Base-by-base conservation (phyloP, 2,329 filamentous ascomycete species). In the Seiridium cupressi region DNA sequence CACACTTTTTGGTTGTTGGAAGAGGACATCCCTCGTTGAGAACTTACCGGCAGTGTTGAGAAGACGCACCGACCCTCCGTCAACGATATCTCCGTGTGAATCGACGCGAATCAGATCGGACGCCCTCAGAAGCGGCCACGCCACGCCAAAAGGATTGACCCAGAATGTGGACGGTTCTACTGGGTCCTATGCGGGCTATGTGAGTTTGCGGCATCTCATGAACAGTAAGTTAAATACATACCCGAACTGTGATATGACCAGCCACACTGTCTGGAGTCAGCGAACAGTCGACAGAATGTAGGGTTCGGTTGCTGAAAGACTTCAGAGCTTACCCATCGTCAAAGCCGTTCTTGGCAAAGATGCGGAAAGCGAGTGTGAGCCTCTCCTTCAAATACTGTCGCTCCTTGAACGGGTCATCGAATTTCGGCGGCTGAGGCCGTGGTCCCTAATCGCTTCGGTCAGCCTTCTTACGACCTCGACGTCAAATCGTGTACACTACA, bases 31-130 rank as follows among this genome's bases (percentile, higher is more conserved):
- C 18, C 18, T 26, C 18, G 18, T 26, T 26, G 18, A 2, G 18
- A 26, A 26, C 18, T 5, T 60, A 69, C 65, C 68, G 59, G 70
- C 71, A 18, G 68, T 66, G 61, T 74, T 74, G 44, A 77, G 66
- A 3, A 74, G 68, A 18, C 69, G 65, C 51, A 73, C 72, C n/a
- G 65, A 55, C 0, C 87, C 88, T 3, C 88, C 87, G 9, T 85
- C 87, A 38, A 91, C 82, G 32, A 90, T 81, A 32, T 84, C 74
- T 2, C 88, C 88, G 0, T 81, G 70, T 55, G 85, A 78, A 65
- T 88, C 79, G 1, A 91, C 87, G 13, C 82, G 84, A 58, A 91
- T 89, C n/a, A 91, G 78, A 64, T 91, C 87, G 0, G 84, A 87
- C 0, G 81, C 79, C 60, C 84, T 88, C 48, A 90, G 83, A 58